Evolutionary conservation across 1,139 yeast genomes (phyloP), one percentile per base, ranked within the genome.

Genomic region (Scheffersomyces stambukii): DNA sequence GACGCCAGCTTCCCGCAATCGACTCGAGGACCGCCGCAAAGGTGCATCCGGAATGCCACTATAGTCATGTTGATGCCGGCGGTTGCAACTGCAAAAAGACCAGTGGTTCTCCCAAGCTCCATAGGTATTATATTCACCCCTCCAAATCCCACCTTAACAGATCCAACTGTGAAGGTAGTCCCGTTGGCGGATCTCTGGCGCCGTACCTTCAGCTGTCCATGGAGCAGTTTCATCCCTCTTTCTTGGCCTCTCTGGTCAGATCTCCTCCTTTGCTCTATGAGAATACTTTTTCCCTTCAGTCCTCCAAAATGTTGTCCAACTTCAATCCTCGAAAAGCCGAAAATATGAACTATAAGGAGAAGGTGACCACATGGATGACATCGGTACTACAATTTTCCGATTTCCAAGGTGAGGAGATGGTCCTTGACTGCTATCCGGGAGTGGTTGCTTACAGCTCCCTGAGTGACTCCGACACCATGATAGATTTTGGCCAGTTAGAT

Each of bases 281-380:
- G 19, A 18, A 18, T 18, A 18, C 9, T 18, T 18, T 8, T 18
- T 18, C 9, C 9, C 19, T 18, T 18, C 19, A 8, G 9, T 8
- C 9, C 9, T 18, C 9, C 9, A 18, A 18, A 9, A 8, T 16
- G n/a, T 21, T 21, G 15, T n/a, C 28, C 23, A 18, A 17, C 8
- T 78, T 80, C 45, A 66, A 78, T 36, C 86, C 89, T 5, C 60
- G 83, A 41, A 54, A 54, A 18, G 74, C 75, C 1, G 55, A 65
- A 8, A 76, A 72, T 46, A 80, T 81, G 85, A 63, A 73, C 1
- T 70, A 64, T 31, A 58, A 52, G 25, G 89, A 81, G 41, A 81
- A 81, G 45, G 81, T 81, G 1, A 59, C 60, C 23, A 56, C 51
- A 6, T 81, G 91, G 93, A 65, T 81, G 19, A 53, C 57, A 5